These are phyloP conservation scores for Olyra latifolia DNA, from an alignment of 176 grass and related monocot species.

Conservation along the genomic window DNA sequence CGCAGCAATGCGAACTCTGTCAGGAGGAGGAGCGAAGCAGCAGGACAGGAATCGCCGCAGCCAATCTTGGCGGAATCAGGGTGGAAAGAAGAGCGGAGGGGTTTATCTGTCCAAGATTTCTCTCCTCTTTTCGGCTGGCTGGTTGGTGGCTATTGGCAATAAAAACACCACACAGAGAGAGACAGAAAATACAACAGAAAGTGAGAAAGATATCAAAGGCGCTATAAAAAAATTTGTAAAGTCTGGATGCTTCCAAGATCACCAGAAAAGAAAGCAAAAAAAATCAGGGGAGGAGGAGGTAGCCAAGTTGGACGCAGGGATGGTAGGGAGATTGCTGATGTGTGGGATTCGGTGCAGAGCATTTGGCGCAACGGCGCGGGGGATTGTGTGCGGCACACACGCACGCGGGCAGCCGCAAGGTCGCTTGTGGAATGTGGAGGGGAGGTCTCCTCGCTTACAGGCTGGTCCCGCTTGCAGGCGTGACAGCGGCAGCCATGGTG, in stretches of 20 bases:
- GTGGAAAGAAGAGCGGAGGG: slow-evolving; percentile 1
- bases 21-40: background rate
- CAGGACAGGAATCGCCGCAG: background rate
- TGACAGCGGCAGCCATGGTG: background rate
- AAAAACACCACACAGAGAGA: background rate
- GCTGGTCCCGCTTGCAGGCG: background rate
- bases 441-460: background rate
- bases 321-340: background rate
- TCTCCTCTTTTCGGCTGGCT: background rate
- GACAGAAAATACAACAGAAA: background rate
- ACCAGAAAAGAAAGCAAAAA: background rate
- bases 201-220: background rate
- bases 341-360: slow-evolving; percentile 34
- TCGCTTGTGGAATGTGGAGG: too few relatives aligned
- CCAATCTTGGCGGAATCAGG: slow-evolving; percentile 5
- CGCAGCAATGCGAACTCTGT: background rate
- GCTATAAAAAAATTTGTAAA: background rate
- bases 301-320: background rate
- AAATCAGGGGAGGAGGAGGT: background rate
- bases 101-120: background rate
- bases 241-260: slow-evolving; percentile 22
- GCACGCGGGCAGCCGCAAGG: background rate
- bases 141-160: slow-evolving; percentile 12
- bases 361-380: background rate
- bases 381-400: slow-evolving; percentile 13